These are phyloP conservation scores for Skeletonema marinoi DNA, from an alignment of 108 stramenopile species.

Conservation along the genomic window DNA sequence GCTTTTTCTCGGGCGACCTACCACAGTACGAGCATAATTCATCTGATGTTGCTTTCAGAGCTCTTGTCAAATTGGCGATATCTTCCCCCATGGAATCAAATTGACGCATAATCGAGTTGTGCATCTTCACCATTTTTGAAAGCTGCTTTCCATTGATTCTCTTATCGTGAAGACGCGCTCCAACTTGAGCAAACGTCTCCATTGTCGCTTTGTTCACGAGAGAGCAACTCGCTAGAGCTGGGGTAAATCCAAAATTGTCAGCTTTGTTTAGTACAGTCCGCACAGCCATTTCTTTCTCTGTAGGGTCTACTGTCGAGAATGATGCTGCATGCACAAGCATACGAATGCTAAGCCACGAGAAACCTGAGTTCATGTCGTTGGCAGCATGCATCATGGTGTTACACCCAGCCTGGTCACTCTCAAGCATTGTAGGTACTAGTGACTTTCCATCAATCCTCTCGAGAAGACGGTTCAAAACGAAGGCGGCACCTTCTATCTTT, in stretches of 20 bases:
- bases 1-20: neutral
- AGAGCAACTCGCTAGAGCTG: conserved; percentile 6
- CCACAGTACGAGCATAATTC: conserved; percentile 11
- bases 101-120: neutral
- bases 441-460: conserved; percentile 1
- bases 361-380: conserved; percentile 5
- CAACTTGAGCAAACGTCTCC: conserved; percentile 9
- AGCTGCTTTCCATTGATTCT: neutral
- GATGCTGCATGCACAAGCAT: conserved; percentile 4
- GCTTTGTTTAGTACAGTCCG: neutral
- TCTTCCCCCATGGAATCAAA: neutral
- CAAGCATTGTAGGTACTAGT: neutral
- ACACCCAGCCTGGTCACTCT: conserved; percentile 13
- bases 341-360: conserved; percentile 7
- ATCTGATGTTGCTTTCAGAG: conserved; percentile 8
- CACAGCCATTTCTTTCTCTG: conserved; percentile 2
- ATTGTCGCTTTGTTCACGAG: conserved; percentile 3
- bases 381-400: conserved; percentile 17
- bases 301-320: neutral
- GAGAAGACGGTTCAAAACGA: conserved; percentile 11
- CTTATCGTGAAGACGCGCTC: conserved; percentile 6
- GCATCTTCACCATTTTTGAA: neutral
- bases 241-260: conserved; percentile 2
- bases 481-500: neutral
- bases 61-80: neutral